Evolutionary conservation across 495 filamentous ascomycete species (phyloP), one percentile per base, ranked within the genome.

Genomic region (Pseudomonodictys pantanalensis): DNA sequence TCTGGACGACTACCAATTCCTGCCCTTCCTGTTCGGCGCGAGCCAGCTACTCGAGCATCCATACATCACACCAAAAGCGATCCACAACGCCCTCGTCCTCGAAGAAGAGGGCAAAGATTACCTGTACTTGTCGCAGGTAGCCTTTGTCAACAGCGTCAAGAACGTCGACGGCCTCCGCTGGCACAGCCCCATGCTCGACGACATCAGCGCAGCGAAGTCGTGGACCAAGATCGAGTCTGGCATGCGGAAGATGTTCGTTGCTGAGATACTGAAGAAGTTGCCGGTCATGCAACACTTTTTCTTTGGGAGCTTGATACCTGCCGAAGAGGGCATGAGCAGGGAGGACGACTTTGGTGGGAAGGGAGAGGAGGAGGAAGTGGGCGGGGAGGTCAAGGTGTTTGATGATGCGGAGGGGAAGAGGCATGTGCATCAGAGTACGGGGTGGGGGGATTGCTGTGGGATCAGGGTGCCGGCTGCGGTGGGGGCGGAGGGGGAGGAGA

Each of bases 211-310:
- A n/a, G 88, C 93, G 3, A 90, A 90, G 71, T 88, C 79, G 55
- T 99, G 93, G 93, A 75, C 64, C 52, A 97, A 99, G 75, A 86
- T 99, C 44, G 92, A 96, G 68, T 88, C 79, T 18, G 93, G 93
- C 7, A 96, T 99, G 93, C 81, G 88, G 62, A 85, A 88, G 64
- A 99, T 97, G 93, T 97, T 97, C 69, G 82, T 91, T 44, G 86
- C 83, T 38, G 95, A 99, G 71, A 92, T 99, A 0, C 75, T 99
- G 41, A 83, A 87, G 23, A 99, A 99, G 75, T 71, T 97, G 52
- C 95, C 95, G 6, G 93, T 99, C 38, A 96, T 97, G 86, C 93
- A 99, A 70, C 95, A 99, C 71, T 97, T 99, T 69, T 69, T 95
- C 25, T 99, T 99, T 72, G 93, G 95, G n/a, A 78, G 78, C 9